phyloP scores from a whole-genome alignment of 768 basidiomycete species.

The Porphyrellus cyaneotinctus region DNA sequence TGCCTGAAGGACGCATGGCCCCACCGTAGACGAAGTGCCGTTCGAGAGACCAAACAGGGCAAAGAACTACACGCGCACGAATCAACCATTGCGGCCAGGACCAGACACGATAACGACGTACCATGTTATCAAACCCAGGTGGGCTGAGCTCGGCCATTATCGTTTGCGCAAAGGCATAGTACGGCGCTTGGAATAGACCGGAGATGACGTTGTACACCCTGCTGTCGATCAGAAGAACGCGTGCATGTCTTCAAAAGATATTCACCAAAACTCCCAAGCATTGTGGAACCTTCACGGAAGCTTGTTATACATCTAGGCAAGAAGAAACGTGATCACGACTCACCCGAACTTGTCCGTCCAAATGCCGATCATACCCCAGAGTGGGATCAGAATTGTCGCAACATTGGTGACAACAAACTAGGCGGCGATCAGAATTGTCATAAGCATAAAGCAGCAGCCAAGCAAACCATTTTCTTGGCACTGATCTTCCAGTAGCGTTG shows the following conservation, averaged over 20 bases:
- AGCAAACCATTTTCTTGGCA: conserved; percentile 73
- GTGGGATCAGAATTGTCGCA: conserved; percentile 69
- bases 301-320: background rate
- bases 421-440: background rate
- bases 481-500: conserved; percentile 74
- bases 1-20: conserved; percentile 80
- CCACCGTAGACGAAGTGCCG: conserved; percentile 82
- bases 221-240: background rate
- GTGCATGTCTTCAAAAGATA: background rate
- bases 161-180: conserved; percentile 81
- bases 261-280: conserved; percentile 82
- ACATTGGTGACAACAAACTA: conserved; percentile 77
- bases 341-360: conserved; percentile 76
- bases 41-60: conserved; percentile 83
- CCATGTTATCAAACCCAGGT: conserved; percentile 84
- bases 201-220: conserved; percentile 80
- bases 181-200: conserved; percentile 81
- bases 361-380: conserved; percentile 85
- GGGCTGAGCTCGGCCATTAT: conserved; percentile 90
- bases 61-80: conserved; percentile 55
- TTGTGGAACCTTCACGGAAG: conserved; percentile 61
- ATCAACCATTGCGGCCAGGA: background rate
- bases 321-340: conserved; percentile 12
- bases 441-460: too few species aligned
- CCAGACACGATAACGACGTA: conserved; percentile 13